phyloP scores from a whole-genome alignment of 768 basidiomycete genomes.

The Lactifluus pinguis region DNA sequence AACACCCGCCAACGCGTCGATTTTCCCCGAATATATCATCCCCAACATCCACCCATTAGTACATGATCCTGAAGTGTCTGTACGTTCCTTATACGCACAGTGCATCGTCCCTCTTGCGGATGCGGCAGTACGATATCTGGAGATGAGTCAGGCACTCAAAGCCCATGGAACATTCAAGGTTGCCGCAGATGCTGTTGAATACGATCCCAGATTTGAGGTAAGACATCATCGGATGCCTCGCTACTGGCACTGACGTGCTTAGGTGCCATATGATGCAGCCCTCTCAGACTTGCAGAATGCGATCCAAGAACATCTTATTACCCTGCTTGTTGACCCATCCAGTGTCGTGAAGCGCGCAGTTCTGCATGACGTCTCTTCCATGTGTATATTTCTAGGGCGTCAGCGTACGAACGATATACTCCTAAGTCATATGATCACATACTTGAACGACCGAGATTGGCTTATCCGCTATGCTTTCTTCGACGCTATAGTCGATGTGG shows the following conservation, averaged over 20 bases:
- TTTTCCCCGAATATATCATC: constrained; percentile 93
- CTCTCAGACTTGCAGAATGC: constrained; percentile 77
- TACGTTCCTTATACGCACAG: constrained; percentile 73
- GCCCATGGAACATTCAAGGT: constrained; percentile 69
- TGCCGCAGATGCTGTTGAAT: constrained; percentile 54
- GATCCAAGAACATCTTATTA: constrained; percentile 80
- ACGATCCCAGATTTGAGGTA: constrained; percentile 72
- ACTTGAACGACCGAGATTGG: constrained; percentile 90
- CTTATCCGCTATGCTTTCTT: constrained; percentile 85
- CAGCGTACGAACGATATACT: constrained; percentile 93
- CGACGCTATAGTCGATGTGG: constrained; percentile 91
- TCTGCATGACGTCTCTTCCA: constrained; percentile 72
- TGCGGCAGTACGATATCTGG: constrained; percentile 78
- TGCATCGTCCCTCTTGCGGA: constrained; percentile 81
- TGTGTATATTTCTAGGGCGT: constrained; percentile 90
- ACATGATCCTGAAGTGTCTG: constrained; percentile 77
- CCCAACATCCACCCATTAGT: constrained; percentile 81
- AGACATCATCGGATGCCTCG: not conserved
- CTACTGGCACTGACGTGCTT: not conserved
- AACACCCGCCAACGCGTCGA: constrained; percentile 50
- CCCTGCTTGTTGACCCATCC: constrained; percentile 82
- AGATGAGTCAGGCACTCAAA: constrained; percentile 88
- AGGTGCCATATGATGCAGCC: constrained; percentile 89
- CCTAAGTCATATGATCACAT: constrained; percentile 79
- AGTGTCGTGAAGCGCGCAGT: constrained; percentile 88